These are phyloP conservation scores for Emmonsiellopsis sp. DNA, from an alignment of 2,329 filamentous ascomycete species.

Conservation along the genomic window DNA sequence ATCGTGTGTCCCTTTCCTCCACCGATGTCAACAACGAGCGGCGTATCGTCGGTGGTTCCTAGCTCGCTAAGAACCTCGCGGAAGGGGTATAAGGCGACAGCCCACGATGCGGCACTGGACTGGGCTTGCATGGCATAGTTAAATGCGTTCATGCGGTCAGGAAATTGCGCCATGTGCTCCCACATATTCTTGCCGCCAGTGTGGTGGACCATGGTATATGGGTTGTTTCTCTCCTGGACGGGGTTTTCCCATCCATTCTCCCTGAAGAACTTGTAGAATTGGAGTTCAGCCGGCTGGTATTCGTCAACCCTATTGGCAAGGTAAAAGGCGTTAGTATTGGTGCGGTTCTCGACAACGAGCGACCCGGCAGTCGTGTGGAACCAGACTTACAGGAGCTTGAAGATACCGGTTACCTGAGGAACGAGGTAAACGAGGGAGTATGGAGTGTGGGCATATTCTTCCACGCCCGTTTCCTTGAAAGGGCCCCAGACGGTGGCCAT, in stretches of 20 bases:
- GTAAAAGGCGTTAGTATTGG: background rate
- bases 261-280: slow-evolving; percentile 16
- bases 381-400: slow-evolving; percentile 6
- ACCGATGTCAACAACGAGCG: slow-evolving; percentile 14
- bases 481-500: slow-evolving; percentile 8
- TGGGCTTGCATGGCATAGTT: slow-evolving; percentile 20
- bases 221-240: slow-evolving; percentile 14
- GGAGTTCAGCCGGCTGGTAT: slow-evolving; percentile 9
- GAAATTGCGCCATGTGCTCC: slow-evolving; percentile 17
- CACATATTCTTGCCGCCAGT: slow-evolving; percentile 17
- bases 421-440: slow-evolving; percentile 14
- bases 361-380: background rate
- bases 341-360: too few species aligned
- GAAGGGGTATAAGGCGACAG: slow-evolving; percentile 16
- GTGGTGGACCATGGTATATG: slow-evolving; percentile 19
- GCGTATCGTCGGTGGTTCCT: slow-evolving; percentile 13
- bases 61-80: slow-evolving; percentile 12
- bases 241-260: slow-evolving; percentile 15
- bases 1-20: slow-evolving; percentile 13
- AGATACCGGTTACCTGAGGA: slow-evolving; percentile 11
- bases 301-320: slow-evolving; percentile 14
- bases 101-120: background rate
- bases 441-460: slow-evolving; percentile 16
- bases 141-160: slow-evolving; percentile 18
- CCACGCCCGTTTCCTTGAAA: slow-evolving; percentile 13